Conservation (phyloP, 169 alveolate genomes). For the Amoebophrya sp. region DNA sequence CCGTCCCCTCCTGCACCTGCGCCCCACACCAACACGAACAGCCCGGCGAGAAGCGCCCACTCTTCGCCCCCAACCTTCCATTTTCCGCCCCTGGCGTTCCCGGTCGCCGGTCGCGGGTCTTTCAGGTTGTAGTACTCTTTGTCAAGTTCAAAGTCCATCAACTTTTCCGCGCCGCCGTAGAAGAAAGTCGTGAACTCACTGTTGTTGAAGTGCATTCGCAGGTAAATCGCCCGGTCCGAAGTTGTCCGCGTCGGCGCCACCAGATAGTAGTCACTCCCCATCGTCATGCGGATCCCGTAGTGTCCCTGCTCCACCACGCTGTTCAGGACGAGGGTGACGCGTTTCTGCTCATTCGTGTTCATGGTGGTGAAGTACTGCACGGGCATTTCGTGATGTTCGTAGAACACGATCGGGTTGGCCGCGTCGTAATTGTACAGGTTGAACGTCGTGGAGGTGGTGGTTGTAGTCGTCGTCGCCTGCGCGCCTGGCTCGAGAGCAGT, state of each 20-base stretch:
- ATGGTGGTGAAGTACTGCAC: neutral
- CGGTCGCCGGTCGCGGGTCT: neutral
- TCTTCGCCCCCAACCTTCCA: no score
- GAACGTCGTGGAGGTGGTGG: neutral
- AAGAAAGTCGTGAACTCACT: neutral
- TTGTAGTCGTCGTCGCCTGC: neutral
- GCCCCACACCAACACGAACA: no score
- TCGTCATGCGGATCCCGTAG: neutral
- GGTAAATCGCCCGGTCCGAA: neutral
- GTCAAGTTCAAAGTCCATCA: neutral
- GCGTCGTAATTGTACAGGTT: neutral
- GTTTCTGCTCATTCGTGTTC: neutral
- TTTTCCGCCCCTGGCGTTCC: no score
- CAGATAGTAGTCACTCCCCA: neutral
- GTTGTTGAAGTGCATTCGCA: constrained; percentile 3
- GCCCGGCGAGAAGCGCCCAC: no score
- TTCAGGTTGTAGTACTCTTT: neutral
- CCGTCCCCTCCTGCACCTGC: no score
- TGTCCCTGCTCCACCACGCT: neutral
- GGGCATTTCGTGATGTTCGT: neutral
- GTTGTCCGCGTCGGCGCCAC: neutral
- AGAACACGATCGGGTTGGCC: neutral
- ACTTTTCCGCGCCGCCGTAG: neutral
- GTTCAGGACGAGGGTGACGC: neutral
- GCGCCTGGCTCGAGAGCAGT: neutral